phyloP scores from a whole-genome alignment of 1,284 basidiomycete species.

The Boletus hoseneyae region DNA sequence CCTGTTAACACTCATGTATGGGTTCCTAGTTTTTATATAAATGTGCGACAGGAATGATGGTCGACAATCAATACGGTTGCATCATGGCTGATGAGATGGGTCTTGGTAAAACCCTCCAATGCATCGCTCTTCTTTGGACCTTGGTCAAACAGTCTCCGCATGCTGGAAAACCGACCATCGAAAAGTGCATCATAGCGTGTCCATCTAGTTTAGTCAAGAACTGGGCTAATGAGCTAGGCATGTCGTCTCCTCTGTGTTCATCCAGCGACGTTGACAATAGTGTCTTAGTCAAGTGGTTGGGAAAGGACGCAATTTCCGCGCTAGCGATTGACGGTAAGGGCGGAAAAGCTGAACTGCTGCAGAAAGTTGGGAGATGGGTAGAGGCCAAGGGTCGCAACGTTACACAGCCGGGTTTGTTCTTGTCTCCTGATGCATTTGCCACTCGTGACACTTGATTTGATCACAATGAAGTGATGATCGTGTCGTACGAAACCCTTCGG shows the following conservation, averaged over 20 bases:
- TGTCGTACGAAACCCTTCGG: constrained; percentile 97
- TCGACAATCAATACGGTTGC: constrained; percentile 91
- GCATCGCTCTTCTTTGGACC: constrained; percentile 96
- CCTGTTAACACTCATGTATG: constrained; percentile 11
- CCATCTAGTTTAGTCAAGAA: constrained; percentile 97
- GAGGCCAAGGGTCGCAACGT: constrained; percentile 83
- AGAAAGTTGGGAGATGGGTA: constrained; percentile 83
- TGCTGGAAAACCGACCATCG: constrained; percentile 83
- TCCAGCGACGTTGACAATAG: constrained; percentile 2
- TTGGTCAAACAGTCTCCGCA: constrained; percentile 95
- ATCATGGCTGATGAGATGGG: constrained; percentile 99
- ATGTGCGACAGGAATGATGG: constrained; percentile 91
- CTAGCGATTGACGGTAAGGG: constrained; percentile 91
- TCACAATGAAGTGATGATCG: constrained; percentile 83
- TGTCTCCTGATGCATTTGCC: neutral
- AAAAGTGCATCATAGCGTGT: constrained; percentile 98
- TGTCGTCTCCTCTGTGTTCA: constrained; percentile 20
- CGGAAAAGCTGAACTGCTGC: constrained; percentile 75
- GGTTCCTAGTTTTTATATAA: constrained; percentile 82
- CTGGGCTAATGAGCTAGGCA: constrained; percentile 96
- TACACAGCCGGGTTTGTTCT: constrained; percentile 74
- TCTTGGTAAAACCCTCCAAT: constrained; percentile 93
- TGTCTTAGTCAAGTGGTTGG: constrained; percentile 84
- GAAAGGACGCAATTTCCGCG: constrained; percentile 75
- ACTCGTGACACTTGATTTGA: neutral